Conservation (phyloP, 2,329 filamentous ascomycete species). For the Claviceps pazoutovae region DNA sequence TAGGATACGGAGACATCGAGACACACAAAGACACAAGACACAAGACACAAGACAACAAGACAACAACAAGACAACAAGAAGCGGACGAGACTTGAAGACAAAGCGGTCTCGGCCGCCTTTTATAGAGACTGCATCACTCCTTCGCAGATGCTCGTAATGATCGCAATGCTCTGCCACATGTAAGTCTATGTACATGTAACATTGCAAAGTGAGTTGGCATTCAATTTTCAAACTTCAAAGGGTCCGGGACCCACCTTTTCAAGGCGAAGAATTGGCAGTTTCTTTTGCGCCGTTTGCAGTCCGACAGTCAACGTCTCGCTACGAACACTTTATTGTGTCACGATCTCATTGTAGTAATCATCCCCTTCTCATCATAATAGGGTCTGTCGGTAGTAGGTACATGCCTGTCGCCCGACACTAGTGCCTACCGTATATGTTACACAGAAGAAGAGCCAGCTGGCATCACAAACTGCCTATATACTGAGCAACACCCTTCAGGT, state of each 20-base stretch:
- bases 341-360: not conserved
- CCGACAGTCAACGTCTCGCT: not conserved
- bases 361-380: too few relatives aligned
- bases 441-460: too few relatives aligned
- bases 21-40: too few relatives aligned
- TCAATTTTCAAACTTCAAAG: not conserved
- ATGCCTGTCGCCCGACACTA: too few relatives aligned
- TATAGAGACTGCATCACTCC: constrained; percentile 3
- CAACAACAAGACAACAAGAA: too few relatives aligned
- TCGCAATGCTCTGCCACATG: not conserved
- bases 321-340: not conserved
- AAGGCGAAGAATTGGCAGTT: not conserved
- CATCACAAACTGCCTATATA: too few relatives aligned
- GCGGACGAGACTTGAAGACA: not conserved
- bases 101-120: constrained; percentile 4
- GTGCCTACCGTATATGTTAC: too few relatives aligned
- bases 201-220: constrained; percentile 9
- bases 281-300: not conserved
- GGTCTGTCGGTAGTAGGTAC: too few relatives aligned
- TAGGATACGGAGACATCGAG: too few relatives aligned
- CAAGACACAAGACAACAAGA: too few relatives aligned
- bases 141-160: not conserved
- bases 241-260: constrained; percentile 2
- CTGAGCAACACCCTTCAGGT: too few relatives aligned
- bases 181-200: not conserved